Evolutionary conservation across 352 stramenopile species (phyloP), one percentile per base, ranked within the genome.

Genomic region (Phytophthora aleatoria): DNA sequence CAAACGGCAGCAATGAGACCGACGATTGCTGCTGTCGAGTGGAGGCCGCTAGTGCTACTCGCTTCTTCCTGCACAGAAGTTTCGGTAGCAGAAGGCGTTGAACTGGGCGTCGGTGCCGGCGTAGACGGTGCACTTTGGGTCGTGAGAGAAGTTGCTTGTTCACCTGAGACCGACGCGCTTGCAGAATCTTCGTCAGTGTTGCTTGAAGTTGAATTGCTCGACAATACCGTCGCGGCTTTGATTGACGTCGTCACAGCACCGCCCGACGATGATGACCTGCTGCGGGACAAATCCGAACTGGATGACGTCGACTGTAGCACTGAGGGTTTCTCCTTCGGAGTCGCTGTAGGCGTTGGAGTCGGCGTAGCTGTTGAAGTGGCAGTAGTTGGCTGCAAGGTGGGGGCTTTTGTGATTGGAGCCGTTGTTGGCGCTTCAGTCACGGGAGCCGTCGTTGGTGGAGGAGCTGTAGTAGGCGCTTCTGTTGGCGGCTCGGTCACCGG

Each of bases 1-100:
- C 61, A 67, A 20, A 63, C 50, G 2, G 60, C 60, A 49, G 54
- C 66, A 60, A 71, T 36, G 9, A 72, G 51, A 20, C 50, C 58
- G 8, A 61, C 16, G 41, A 74, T 57, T 8, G 51, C 55, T 8
- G 30, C 50, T 15, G 61, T 67, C 43, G 61, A 67, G 38, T 47
- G 26, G 41, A 60, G 57, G 31, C 56, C 39, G 11, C 41, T 47
- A 6, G 38, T 62, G 12, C 31, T 67, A 30, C 35, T 71, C 11
- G 51, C 50, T 64, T 67, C 45, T 59, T 67, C 47, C 28, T 67
- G 54, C 11, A 70, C 61, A 12, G 61, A 74, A 39, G 55, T 42
- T 20, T 61, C 44, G 3, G 45, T 67, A 28, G 45, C 60, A 12
- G 28, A 33, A 5, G 51, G 41, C 3, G 61, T 69, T 12, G 45